Conservation (phyloP, 176 grass and related monocot genomes). For the Carex scoparia region DNA sequence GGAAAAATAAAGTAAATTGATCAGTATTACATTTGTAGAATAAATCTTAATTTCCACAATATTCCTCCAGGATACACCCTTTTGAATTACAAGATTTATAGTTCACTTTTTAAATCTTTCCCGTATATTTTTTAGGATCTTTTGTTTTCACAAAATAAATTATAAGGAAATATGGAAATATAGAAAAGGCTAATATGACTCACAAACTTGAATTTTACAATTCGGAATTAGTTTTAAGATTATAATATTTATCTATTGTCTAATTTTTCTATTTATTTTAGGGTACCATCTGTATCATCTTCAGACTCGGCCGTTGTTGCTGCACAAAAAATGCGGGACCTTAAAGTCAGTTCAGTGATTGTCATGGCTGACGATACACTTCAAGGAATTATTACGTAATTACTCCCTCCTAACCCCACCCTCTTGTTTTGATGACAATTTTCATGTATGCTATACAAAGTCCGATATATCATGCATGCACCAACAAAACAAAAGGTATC, state of each 20-base stretch:
- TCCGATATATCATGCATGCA: background rate
- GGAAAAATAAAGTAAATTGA: background rate
- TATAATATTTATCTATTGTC: background rate
- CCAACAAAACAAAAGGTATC: background rate
- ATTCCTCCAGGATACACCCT: background rate
- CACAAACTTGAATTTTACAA: background rate
- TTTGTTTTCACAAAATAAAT: background rate
- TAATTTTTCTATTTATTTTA: constrained; percentile 22
- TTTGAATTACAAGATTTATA: background rate
- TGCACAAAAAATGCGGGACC: constrained; percentile 67
- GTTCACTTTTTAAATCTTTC: background rate
- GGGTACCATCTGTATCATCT: constrained; percentile 55
- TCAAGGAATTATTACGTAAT: constrained; percentile 72
- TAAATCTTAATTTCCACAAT: background rate
- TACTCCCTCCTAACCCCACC: background rate
- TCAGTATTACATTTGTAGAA: background rate
- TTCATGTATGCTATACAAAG: background rate
- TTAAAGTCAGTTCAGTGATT: constrained; percentile 59
- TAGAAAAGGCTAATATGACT: background rate
- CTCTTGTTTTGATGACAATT: background rate
- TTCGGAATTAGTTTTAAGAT: background rate
- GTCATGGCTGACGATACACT: constrained; percentile 51
- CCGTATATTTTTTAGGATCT: background rate
- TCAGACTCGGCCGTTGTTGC: constrained; percentile 52
- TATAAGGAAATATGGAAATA: background rate